Evolutionary conservation across 306 rosid species (phyloP), one percentile per base, ranked within the genome.

Genomic region (Ochetophila trinervis): DNA sequence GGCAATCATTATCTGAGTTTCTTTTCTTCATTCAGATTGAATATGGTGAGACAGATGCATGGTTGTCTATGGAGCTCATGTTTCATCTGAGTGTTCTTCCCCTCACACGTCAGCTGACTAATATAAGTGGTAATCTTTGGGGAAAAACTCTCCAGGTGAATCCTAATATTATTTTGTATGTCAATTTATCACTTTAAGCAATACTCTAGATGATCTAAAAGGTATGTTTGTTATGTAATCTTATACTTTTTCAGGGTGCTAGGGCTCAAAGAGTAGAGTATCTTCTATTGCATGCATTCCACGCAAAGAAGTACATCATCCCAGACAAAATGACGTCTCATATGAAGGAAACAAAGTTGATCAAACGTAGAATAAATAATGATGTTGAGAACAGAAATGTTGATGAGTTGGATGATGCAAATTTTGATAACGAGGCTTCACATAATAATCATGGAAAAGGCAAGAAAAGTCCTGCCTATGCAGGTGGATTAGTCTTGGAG

Each of bases 41-140:
- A 71, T 86, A 71, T 60, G 96, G 97, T 1, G 99, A 93, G 94
- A 86, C 99, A 11, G 97, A 93, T 86, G 99, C 96, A 47, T 90
- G 94, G 99, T 75, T 93, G 85, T 90, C 99, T 48, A 86, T 93
- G 94, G 96, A 90, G 78, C 97, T 93, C 82, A 87, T 93, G 99
- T 93, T 93, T 87, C 95, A 93, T 80, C 74, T 93, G 77, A 90
- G 97, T 72, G 72, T 86, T 76, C 99, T 93, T 71, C 99, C 99
- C 27, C 99, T 93, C 64, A 93, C 97, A 52, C 96, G 97, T 56
- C 97, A 93, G 81, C 87, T 93, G 74, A 87, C 99, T 64, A 93
- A 86, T 83, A 86, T 84, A 65, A 93, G 99, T 69, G 99, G 99
- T 66, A 90, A 93, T 42, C 83, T 93, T 53, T 90, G 99, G 99